Percentiles rank a stretch among this genome's conserved stretches.
Conservation (phyloP, 169 alveolate species). For the Babesia ovata region DNA sequence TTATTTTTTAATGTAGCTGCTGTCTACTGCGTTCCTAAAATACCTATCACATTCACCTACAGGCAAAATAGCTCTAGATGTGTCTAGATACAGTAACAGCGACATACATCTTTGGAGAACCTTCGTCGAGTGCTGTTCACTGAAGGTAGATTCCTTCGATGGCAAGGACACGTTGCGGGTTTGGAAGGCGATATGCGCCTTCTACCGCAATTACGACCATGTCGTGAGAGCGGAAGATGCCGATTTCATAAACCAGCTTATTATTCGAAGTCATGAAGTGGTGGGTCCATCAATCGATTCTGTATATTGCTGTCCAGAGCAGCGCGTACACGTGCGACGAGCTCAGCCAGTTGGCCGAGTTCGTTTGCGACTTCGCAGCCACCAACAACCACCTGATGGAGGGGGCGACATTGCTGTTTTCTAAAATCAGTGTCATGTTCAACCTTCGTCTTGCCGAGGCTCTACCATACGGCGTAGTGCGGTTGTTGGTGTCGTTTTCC, state of each 20-base stretch:
- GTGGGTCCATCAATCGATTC: background rate
- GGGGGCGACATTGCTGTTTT: constrained; percentile 13
- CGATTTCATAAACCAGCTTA: constrained; percentile 14
- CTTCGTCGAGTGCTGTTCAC: constrained; percentile 34
- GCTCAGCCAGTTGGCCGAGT: constrained; percentile 54
- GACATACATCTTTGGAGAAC: constrained; percentile 56
- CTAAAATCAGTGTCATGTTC: constrained; percentile 51
- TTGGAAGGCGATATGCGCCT: constrained; percentile 32
- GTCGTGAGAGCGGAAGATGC: constrained; percentile 22
- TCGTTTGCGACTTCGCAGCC: constrained; percentile 33
- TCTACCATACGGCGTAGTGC: constrained; percentile 38
- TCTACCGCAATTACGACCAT: constrained; percentile 45
- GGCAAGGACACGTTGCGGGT: constrained; percentile 57
- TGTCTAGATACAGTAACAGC: constrained; percentile 47
- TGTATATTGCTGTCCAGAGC: constrained; percentile 16
- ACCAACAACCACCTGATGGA: constrained; percentile 6
- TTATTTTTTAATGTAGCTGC: background rate
- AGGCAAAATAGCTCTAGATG: constrained; percentile 68
- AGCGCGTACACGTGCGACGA: constrained; percentile 61
- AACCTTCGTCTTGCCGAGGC: constrained; percentile 68
- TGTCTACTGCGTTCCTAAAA: background rate
- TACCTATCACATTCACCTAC: background rate
- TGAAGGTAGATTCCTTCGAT: constrained; percentile 31
- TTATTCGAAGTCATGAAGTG: constrained; percentile 17
- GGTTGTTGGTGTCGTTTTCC: constrained; percentile 56